Conservation (phyloP, 1,284 basidiomycete species). For the Xerocomus alliaceus region DNA sequence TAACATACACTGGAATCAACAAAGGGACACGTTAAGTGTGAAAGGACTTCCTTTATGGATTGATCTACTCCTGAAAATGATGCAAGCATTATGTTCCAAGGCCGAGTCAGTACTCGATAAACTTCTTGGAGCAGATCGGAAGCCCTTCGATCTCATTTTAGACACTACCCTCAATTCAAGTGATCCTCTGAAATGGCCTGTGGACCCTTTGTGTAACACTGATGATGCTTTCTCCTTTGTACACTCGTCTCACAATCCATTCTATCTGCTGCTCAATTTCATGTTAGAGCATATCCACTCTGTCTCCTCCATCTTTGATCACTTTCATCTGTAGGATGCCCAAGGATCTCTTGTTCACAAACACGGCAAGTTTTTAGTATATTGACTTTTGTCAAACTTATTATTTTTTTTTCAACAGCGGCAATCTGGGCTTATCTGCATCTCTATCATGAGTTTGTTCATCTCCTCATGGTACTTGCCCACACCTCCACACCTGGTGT, state of each 20-base stretch:
- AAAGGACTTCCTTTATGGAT: neutral
- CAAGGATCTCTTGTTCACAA: too few species aligned
- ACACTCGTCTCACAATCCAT: neutral
- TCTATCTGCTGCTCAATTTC: neutral
- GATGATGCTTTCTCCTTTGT: neutral
- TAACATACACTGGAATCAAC: conserved; percentile 1
- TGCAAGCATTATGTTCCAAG: neutral
- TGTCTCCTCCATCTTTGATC: too few species aligned
- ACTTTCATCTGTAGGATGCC: too few species aligned
- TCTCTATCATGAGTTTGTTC: too few species aligned
- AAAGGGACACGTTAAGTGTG: neutral
- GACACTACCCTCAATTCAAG: neutral
- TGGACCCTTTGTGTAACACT: conserved; percentile 1
- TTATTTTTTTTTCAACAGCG: too few species aligned
- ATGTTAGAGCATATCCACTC: too few species aligned
- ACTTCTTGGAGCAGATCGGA: neutral
- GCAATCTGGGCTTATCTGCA: too few species aligned
- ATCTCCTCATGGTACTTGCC: neutral
- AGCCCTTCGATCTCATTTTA: neutral
- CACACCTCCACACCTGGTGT: neutral
- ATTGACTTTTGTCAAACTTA: too few species aligned
- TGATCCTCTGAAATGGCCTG: neutral
- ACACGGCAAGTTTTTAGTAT: neutral
- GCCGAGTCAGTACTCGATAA: neutral
- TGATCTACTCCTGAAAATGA: neutral